Evolutionary conservation across 2,329 filamentous ascomycete genomes (phyloP).

Genomic region (Bipolaris zeicola): DNA sequence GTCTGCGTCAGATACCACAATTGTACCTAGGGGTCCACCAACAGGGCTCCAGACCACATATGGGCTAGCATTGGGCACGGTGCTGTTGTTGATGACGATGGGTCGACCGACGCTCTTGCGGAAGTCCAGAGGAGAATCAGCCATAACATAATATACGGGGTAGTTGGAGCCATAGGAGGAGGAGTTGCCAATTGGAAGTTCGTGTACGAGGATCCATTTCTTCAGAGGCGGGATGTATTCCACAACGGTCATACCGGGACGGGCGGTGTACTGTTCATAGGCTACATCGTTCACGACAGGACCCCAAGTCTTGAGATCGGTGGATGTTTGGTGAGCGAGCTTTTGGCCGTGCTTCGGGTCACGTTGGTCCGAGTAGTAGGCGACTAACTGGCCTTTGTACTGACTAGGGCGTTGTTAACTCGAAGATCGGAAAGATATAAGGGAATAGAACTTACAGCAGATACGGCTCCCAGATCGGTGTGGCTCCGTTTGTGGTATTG

Average conservation of each 20-base stretch:
- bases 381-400: conserved; percentile 24
- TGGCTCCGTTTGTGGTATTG: conserved; percentile 22
- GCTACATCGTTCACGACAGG: conserved; percentile 30
- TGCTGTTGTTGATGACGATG: conserved; percentile 24
- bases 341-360: conserved; percentile 33
- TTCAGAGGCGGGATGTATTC: conserved; percentile 23
- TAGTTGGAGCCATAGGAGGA: conserved; percentile 22
- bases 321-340: conserved; percentile 29
- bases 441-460: conserved; percentile 17
- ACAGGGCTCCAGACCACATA: conserved; percentile 31
- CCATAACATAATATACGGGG: conserved; percentile 31
- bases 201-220: conserved; percentile 33
- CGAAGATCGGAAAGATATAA: background rate
- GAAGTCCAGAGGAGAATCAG: conserved; percentile 26
- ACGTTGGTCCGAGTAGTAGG: conserved; percentile 36
- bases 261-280: conserved; percentile 24
- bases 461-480: conserved; percentile 34
- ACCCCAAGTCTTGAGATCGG: conserved; percentile 30
- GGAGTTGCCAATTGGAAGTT: conserved; percentile 21
- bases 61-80: conserved; percentile 22
- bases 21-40: conserved; percentile 29
- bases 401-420: conserved; percentile 10
- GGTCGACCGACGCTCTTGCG: conserved; percentile 16
- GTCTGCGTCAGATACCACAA: conserved; percentile 27
- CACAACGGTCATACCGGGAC: conserved; percentile 33